A percentile compares a stretch with the other conserved stretches of the same genome.
Conservation (phyloP, 768 basidiomycete species). For the Xanthoconium purpureum region DNA sequence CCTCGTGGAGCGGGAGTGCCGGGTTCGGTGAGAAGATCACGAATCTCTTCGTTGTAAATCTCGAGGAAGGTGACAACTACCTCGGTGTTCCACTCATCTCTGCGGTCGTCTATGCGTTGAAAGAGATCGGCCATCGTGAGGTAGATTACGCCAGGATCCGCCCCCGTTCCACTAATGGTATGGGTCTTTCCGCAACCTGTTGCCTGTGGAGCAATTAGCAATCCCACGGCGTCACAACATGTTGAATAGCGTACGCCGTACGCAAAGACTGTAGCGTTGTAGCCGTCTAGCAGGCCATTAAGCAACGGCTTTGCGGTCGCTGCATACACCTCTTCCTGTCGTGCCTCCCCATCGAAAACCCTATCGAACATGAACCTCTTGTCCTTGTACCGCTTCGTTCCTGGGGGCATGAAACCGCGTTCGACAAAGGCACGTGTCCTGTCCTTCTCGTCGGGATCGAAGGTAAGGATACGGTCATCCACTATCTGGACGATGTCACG, state of each 20-base stretch:
- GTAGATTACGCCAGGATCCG: constrained; percentile 92
- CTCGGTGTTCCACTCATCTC: constrained; percentile 80
- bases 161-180: constrained; percentile 90
- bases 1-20: constrained; percentile 64
- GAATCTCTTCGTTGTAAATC: constrained; percentile 98
- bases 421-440: constrained; percentile 75
- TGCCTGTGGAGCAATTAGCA: constrained; percentile 53
- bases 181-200: constrained; percentile 99
- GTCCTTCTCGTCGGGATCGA: constrained; percentile 93
- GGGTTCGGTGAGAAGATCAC: constrained; percentile 84
- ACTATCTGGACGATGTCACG: constrained; percentile 83
- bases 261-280: constrained; percentile 96
- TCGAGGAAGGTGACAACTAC: constrained; percentile 95
- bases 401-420: constrained; percentile 79
- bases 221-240: constrained; percentile 1
- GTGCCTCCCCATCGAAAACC: constrained; percentile 79
- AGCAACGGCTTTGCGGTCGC: constrained; percentile 84
- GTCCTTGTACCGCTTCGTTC: constrained; percentile 94
- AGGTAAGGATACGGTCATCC: constrained; percentile 92
- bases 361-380: constrained; percentile 95
- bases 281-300: constrained; percentile 84
- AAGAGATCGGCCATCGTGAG: constrained; percentile 97
- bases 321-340: constrained; percentile 85
- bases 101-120: constrained; percentile 83
- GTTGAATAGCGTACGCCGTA: constrained; percentile 74